Conservation (phyloP, 441 rosid species). For the Croton laevigatus region DNA sequence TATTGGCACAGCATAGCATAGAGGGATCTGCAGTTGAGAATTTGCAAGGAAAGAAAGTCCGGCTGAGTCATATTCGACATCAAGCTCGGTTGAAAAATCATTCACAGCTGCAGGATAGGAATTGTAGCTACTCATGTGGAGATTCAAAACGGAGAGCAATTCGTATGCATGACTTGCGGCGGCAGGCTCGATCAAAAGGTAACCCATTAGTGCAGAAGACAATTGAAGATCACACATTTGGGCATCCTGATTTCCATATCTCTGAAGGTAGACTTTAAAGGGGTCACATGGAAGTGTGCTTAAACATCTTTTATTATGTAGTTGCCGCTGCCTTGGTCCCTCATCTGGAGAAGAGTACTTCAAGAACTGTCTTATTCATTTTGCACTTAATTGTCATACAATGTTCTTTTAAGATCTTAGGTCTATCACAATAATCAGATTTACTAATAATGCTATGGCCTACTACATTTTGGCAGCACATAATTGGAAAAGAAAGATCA, state of each 20-base stretch:
- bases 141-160: conserved; percentile 5
- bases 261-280: conserved; percentile 6
- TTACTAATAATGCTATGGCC: background rate
- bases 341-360: background rate
- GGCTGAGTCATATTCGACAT: conserved; percentile 13
- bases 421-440: background rate
- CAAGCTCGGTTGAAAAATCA: conserved; percentile 17
- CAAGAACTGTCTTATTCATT: background rate
- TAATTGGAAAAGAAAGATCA: background rate
- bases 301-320: background rate
- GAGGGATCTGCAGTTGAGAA: conserved; percentile 2
- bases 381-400: background rate
- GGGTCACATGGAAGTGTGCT: background rate
- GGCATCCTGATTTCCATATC: conserved; percentile 1
- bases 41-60: conserved; percentile 3
- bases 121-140: background rate
- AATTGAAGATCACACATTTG: background rate
- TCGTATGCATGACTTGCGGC: conserved; percentile 16
- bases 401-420: background rate
- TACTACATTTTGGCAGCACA: background rate
- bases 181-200: conserved; percentile 7
- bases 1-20: background rate
- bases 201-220: background rate
- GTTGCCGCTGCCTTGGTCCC: background rate
- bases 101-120: conserved; percentile 1